Conservation (phyloP, 306 rosid species). For the Trifolium dubium region DNA sequence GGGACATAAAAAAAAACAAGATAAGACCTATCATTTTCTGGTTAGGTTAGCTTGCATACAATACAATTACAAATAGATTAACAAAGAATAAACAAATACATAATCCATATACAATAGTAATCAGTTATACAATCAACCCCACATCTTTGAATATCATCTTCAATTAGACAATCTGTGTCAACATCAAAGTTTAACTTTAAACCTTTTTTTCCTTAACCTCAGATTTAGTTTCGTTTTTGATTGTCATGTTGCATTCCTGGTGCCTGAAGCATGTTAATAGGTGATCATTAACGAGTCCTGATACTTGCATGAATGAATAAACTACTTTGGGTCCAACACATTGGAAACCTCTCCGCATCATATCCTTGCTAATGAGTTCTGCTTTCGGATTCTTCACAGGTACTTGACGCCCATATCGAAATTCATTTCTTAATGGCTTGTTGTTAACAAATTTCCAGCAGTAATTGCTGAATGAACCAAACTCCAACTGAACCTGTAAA, state of each 20-base stretch:
- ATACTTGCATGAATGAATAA: conserved; percentile 90
- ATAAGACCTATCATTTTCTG: conserved; percentile 37
- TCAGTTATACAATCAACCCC: conserved; percentile 6
- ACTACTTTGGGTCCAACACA: conserved; percentile 90
- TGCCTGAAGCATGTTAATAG: conserved; percentile 70
- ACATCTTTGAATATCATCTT: conserved; percentile 3
- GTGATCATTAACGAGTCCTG: conserved; percentile 88
- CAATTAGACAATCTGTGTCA: background rate
- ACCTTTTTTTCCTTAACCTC: conserved; percentile 44
- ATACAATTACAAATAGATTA: conserved; percentile 39
- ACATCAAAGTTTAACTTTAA: background rate
- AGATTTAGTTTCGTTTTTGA: conserved; percentile 44
- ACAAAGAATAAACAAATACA: conserved; percentile 31
- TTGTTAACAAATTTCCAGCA: conserved; percentile 90
- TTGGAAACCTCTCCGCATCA: conserved; percentile 92
- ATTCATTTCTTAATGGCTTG: conserved; percentile 66
- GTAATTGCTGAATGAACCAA: conserved; percentile 85
- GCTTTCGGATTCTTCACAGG: conserved; percentile 91
- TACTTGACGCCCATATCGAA: conserved; percentile 76
- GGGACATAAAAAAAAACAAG: conserved; percentile 28
- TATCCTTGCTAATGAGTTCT: conserved; percentile 83
- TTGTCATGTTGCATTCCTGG: conserved; percentile 51
- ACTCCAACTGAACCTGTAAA: conserved; percentile 71
- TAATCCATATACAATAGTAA: background rate
- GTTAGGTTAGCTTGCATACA: conserved; percentile 49